Evolutionary conservation across 495 filamentous ascomycete genomes (phyloP).

Genomic region (Daldinia bambusicola): DNA sequence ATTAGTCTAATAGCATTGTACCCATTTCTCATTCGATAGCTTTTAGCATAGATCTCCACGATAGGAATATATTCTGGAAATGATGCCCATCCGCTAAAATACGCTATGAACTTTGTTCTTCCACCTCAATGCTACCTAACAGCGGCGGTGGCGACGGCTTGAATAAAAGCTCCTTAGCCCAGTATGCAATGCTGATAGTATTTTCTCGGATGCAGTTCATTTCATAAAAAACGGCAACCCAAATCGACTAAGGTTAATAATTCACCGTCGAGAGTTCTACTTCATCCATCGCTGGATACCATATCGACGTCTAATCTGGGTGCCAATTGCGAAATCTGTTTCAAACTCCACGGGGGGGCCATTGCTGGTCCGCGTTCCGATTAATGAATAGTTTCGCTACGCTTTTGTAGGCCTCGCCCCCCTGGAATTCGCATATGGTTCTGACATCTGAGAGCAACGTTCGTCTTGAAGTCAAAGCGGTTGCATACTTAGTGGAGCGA

Average conservation of each 20-base stretch:
- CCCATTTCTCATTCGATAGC: too few species aligned
- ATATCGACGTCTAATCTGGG: constrained; percentile 8
- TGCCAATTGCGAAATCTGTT: constrained; percentile 3
- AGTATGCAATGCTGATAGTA: not conserved
- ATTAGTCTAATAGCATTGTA: too few species aligned
- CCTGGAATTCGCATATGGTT: not conserved
- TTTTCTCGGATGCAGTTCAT: constrained; percentile 3
- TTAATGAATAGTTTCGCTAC: not conserved
- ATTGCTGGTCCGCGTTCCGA: not conserved
- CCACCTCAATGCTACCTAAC: not conserved
- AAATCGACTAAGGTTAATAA: too few species aligned
- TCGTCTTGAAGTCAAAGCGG: not conserved
- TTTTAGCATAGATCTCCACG: too few species aligned
- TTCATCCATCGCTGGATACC: not conserved
- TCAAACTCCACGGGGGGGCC: not conserved
- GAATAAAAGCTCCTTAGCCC: not conserved
- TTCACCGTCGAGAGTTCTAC: not conserved
- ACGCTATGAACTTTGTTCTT: not conserved
- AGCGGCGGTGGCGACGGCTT: not conserved
- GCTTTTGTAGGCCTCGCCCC: not conserved
- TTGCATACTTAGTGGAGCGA: not conserved
- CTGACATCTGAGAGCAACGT: not conserved
- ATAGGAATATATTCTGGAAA: too few species aligned
- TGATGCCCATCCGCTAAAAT: too few species aligned
- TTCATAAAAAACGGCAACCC: too few species aligned